Conservation (phyloP, 73 alveolate genomes). For the Paramecium biaurelia region DNA sequence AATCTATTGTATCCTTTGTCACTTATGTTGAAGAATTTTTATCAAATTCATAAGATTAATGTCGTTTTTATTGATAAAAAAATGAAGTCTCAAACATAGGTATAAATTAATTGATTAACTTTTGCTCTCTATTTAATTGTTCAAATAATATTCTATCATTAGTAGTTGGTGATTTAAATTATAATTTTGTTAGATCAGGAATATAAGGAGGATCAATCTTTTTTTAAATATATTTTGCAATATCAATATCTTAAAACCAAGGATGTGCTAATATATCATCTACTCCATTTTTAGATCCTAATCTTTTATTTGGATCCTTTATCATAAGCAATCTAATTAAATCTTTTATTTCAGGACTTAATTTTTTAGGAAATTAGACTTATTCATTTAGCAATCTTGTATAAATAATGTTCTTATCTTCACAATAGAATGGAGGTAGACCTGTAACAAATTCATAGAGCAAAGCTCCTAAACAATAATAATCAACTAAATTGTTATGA, state of each 20-base stretch:
- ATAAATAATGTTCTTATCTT: slow-evolving; percentile 53
- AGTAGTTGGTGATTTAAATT: neutral
- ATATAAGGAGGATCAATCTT: slow-evolving; percentile 55
- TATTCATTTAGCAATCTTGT: slow-evolving; percentile 27
- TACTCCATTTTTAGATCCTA: slow-evolving; percentile 57
- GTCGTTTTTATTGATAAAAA: neutral
- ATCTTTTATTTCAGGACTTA: slow-evolving; percentile 52
- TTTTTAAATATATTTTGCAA: neutral
- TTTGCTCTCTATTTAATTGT: neutral
- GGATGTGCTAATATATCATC: slow-evolving; percentile 55
- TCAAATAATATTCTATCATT: slow-evolving; percentile 28
- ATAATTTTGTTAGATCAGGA: slow-evolving; percentile 23
- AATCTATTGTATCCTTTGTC: slow-evolving; percentile 38
- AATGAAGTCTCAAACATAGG: neutral
- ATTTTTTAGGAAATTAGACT: slow-evolving; percentile 7
- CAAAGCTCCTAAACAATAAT: slow-evolving; percentile 72
- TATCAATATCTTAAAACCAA: slow-evolving; percentile 52
- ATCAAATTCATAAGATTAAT: neutral
- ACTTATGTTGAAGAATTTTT: neutral
- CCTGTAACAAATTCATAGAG: slow-evolving; percentile 75
- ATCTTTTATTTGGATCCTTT: slow-evolving; percentile 62
- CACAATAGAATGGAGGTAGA: slow-evolving; percentile 75
- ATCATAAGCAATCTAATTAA: neutral
- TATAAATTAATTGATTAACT: neutral
- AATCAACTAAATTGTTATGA: slow-evolving; percentile 68